Base-by-base conservation (phyloP, 768 basidiomycete species). In the Tylopilus subfusipes region DNA sequence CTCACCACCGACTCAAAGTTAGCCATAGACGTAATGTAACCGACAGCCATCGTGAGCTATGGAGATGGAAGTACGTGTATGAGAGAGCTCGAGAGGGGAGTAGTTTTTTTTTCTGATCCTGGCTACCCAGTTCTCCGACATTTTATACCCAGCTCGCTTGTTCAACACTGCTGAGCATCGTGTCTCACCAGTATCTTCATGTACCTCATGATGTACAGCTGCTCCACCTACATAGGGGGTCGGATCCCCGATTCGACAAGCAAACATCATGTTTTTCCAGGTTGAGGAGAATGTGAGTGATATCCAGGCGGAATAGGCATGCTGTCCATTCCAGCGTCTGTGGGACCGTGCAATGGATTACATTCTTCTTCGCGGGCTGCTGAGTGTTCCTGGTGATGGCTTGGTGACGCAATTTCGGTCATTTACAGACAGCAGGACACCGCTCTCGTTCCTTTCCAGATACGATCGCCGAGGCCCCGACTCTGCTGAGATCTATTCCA, bases 101-200 rank as follows among this genome's bases (percentile, higher is more conserved):
- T 48, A 12, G 34, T 39, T 54, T 53, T 63, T n/a, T 56, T 46
- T 54, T 56, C 33, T 68, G 59, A 60, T 56, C 38, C 38, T 56
- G 33, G 27, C 9, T 43, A 48, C 25, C 21, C 53, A 59, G 53
- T 53, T 29, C 55, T 43, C 52, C 25, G 54, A 42, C 40, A 24
- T 59, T 68, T 69, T 68, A 69, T 68, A 68, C 59, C 57, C 63
- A 45, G 52, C 63, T 61, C 61, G 64, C 57, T 59, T 63, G 61
- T 21, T 30, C 42, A 49, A 34, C 33, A 33, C 40, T 25, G 55
- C 33, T 52, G 43, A 38, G 36, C 53, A 60, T 47, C 63, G 52
- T 60, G 60, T 54, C 46, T 54, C 56, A 49, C 42, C 52, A 50
- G 44, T 38, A 42, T 53, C 51, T 61, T 57, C 25, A 33, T 38